phyloP scores from a whole-genome alignment of 345 rosid genomes.

The Isatis tinctoria region DNA sequence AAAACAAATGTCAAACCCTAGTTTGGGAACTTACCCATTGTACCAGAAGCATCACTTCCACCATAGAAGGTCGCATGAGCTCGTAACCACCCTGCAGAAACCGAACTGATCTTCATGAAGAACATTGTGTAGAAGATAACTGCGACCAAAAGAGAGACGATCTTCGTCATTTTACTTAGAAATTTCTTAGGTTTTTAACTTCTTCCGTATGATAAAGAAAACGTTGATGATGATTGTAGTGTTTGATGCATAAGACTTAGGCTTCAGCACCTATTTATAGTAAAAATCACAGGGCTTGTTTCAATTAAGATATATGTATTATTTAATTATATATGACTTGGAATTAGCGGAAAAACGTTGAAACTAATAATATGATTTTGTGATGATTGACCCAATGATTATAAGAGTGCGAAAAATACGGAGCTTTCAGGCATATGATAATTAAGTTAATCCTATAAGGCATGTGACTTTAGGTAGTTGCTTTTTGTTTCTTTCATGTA shows the following conservation, averaged over 20 bases:
- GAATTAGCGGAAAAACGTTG: conserved; percentile 19
- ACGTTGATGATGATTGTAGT: conserved; percentile 1
- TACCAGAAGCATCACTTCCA: conserved; percentile 9
- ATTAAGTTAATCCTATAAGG: conserved; percentile 19
- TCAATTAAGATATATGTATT: neutral
- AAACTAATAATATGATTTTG: conserved; percentile 18
- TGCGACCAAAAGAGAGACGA: conserved; percentile 4
- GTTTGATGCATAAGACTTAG: conserved; percentile 18
- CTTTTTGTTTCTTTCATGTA: neutral
- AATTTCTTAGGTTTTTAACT: neutral
- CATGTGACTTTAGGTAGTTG: conserved; percentile 27
- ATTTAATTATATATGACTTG: conserved; percentile 15
- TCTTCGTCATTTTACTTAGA: conserved; percentile 31
- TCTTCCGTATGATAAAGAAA: too few relatives aligned
- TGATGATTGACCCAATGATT: conserved; percentile 32
- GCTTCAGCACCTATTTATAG: conserved; percentile 37
- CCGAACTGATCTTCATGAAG: conserved; percentile 16
- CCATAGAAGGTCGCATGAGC: conserved; percentile 18
- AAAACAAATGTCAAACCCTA: neutral
- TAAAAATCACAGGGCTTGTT: neutral
- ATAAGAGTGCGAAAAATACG: conserved; percentile 24
- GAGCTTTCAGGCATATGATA: conserved; percentile 16
- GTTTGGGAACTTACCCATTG: conserved; percentile 4
- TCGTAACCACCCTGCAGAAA: conserved; percentile 29
- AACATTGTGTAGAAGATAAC: conserved; percentile 33